Conservation (phyloP, 257 asterid genomes). For the Solanum okadae region DNA sequence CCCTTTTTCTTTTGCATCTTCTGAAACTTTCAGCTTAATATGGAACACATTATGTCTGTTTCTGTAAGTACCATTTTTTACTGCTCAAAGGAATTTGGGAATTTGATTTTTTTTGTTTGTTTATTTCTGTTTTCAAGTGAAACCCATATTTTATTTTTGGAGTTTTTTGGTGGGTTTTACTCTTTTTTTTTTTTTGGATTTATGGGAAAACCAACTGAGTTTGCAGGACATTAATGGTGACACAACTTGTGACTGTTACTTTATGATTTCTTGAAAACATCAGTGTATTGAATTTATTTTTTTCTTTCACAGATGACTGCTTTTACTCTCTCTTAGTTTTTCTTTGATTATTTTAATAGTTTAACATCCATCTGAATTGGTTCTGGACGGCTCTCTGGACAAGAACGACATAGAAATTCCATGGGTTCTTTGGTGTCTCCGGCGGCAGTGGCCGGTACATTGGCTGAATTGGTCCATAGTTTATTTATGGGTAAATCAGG, state of each 20-base stretch:
- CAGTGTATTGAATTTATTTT: neutral
- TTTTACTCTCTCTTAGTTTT: neutral
- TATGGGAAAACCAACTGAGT: conserved; percentile 17
- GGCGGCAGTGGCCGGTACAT: too few species aligned
- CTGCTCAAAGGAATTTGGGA: neutral
- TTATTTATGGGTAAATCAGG: too few species aligned
- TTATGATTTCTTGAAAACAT: conserved; percentile 24
- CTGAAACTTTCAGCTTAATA: conserved; percentile 73
- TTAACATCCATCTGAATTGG: neutral
- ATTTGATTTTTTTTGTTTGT: neutral
- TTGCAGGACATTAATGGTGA: conserved; percentile 8
- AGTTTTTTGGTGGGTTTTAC: neutral
- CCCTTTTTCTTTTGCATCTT: conserved; percentile 76
- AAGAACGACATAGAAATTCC: too few species aligned
- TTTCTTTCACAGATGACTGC: neutral
- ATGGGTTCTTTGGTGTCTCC: too few species aligned
- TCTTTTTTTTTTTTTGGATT: neutral
- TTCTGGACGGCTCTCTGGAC: too few species aligned
- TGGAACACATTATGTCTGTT: conserved; percentile 95
- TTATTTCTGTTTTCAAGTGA: neutral
- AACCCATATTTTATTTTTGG: neutral
- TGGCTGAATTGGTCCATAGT: too few species aligned
- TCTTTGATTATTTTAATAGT: neutral
- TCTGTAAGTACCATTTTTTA: conserved; percentile 45
- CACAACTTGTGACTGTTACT: neutral